phyloP scores from a whole-genome alignment of 2,329 filamentous ascomycete genomes.

The Pseudonectria foliicola region DNA sequence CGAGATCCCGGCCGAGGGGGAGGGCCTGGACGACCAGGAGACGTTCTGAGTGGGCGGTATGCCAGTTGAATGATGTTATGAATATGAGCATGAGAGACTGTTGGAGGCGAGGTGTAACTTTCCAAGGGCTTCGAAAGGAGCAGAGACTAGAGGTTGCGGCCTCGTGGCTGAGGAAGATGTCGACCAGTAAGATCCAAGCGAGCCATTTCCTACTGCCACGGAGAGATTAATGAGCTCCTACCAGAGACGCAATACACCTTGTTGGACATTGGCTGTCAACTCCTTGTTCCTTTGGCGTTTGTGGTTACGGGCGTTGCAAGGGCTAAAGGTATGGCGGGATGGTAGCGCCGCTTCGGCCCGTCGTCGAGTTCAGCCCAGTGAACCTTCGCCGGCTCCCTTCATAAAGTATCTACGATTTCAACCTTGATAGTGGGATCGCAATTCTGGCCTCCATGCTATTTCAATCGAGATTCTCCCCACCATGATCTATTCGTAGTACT shows the following conservation, averaged over 20 bases:
- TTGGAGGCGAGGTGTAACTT: slow-evolving; percentile 10
- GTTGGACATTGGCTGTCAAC: slow-evolving; percentile 11
- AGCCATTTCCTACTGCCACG: slow-evolving; percentile 15
- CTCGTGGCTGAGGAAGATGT: slow-evolving; percentile 13
- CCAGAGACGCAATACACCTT: slow-evolving; percentile 8
- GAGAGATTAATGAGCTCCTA: slow-evolving; percentile 4
- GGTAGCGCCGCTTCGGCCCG: too few species aligned
- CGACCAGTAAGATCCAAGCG: slow-evolving; percentile 11
- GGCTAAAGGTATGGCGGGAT: too few species aligned
- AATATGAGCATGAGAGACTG: slow-evolving; percentile 19
- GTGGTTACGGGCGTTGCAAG: too few species aligned
- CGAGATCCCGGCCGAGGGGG: slow-evolving; percentile 77
- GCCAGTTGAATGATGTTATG: slow-evolving; percentile 10
- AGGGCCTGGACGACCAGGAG: slow-evolving; percentile 69
- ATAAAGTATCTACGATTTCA: too few species aligned
- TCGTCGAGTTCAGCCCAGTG: too few species aligned
- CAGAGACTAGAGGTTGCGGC: slow-evolving; percentile 22
- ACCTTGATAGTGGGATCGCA: too few species aligned
- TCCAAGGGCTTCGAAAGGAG: slow-evolving; percentile 13
- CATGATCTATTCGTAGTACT: too few species aligned
- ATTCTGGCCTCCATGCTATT: too few species aligned
- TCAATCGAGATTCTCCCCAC: too few species aligned
- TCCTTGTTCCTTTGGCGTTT: too few species aligned
- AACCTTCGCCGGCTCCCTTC: too few species aligned
- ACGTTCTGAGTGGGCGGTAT: slow-evolving; percentile 50